Conservation (phyloP, 2,329 filamentous ascomycete species). For the Aureobasidium pullulans region DNA sequence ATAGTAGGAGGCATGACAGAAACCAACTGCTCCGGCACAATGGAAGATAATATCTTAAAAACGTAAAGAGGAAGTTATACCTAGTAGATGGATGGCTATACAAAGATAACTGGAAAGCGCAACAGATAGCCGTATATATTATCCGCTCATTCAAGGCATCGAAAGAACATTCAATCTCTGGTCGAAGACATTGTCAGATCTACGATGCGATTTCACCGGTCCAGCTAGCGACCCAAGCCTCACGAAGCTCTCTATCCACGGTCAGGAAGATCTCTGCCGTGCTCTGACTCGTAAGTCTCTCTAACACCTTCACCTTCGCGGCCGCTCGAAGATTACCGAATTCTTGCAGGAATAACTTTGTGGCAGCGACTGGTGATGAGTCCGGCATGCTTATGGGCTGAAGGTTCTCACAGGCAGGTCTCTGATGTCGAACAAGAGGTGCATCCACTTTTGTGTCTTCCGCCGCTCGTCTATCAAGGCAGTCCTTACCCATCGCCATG, state of each 20-base stretch:
- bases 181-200: no score
- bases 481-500: background rate
- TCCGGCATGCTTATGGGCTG: background rate
- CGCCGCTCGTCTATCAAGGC: background rate
- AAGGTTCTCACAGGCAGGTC: no score
- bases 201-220: no score
- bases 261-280: background rate
- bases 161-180: no score
- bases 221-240: background rate
- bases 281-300: background rate
- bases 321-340: background rate
- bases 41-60: constrained; percentile 84
- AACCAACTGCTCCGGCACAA: constrained; percentile 67
- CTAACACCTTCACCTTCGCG: background rate
- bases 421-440: background rate
- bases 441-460: background rate
- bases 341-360: background rate
- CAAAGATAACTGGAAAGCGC: no score
- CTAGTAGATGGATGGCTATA: no score
- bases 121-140: no score
- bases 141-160: no score
- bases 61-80: no score
- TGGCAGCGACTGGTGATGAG: background rate
- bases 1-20: constrained; percentile 80
- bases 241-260: background rate